These are phyloP conservation scores for Calonectria naviculata DNA, from an alignment of 2,329 filamentous ascomycete genomes.

Conservation along the genomic window DNA sequence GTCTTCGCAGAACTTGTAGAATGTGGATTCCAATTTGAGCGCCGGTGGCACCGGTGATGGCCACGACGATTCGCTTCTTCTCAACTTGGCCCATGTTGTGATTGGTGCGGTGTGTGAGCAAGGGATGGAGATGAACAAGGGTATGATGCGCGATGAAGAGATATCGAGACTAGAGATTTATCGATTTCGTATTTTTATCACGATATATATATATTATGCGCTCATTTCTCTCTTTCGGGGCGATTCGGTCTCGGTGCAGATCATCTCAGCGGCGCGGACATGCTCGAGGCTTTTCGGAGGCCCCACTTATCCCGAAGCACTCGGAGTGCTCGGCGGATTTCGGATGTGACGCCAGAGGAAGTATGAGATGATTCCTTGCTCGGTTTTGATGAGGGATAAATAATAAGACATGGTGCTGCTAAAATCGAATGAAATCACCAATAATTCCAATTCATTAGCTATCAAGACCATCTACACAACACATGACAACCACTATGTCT, in stretches of 20 bases:
- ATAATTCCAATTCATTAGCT: background rate
- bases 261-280: background rate
- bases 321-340: constrained; percentile 20
- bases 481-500: constrained; percentile 15
- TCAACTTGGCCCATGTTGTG: constrained; percentile 48
- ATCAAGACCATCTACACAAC: background rate
- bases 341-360: constrained; percentile 3
- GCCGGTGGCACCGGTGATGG: constrained; percentile 34
- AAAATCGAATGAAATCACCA: background rate
- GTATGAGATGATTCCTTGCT: background rate
- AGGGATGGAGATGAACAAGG: background rate
- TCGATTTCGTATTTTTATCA: background rate
- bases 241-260: background rate
- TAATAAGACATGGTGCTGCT: background rate
- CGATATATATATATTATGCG: background rate
- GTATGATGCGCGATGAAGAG: background rate
- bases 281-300: constrained; percentile 1
- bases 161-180: background rate
- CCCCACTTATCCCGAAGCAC: background rate
- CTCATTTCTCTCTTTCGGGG: background rate
- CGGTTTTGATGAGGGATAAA: background rate
- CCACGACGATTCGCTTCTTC: constrained; percentile 29
- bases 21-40: constrained; percentile 28
- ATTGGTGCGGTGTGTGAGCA: background rate
- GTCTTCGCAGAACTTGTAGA: constrained; percentile 21